Conservation (phyloP, 106 monocot genomes). For the Alisma plantagoaquatica region DNA sequence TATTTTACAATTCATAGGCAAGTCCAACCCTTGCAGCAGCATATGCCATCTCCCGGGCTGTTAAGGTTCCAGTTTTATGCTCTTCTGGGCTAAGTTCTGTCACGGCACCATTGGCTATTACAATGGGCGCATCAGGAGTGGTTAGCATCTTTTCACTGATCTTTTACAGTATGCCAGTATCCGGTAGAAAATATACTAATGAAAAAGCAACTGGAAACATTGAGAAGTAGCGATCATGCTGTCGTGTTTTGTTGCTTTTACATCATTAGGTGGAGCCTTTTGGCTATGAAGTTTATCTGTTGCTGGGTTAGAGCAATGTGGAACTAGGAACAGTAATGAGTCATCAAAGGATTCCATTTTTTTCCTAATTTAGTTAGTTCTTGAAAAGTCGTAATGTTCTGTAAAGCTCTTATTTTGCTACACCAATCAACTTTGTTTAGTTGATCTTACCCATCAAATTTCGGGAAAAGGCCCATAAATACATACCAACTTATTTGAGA, state of each 20-base stretch:
- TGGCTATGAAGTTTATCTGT: not conserved
- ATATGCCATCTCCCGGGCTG: slow-evolving; percentile 80
- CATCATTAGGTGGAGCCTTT: not conserved
- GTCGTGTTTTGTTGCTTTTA: not conserved
- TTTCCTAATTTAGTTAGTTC: no score
- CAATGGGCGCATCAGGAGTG: slow-evolving; percentile 91
- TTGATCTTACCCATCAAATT: no score
- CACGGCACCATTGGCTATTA: slow-evolving; percentile 92
- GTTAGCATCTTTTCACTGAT: slow-evolving; percentile 31
- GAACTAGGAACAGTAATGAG: no score
- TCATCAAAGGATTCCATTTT: not conserved
- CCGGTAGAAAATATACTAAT: no score
- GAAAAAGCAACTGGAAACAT: no score
- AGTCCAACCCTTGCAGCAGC: slow-evolving; percentile 90
- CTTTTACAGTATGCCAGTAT: not conserved
- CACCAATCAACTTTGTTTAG: no score
- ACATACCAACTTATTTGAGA: no score
- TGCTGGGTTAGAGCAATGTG: not conserved
- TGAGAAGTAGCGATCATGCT: no score
- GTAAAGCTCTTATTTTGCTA: no score
- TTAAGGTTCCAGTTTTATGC: slow-evolving; percentile 90
- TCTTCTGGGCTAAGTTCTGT: slow-evolving; percentile 87
- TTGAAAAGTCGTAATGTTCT: no score
- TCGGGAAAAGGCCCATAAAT: no score
- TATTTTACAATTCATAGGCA: slow-evolving; percentile 28